A percentile compares a stretch with the other conserved stretches of the same genome.
Conservation (phyloP, 2,329 filamentous ascomycete species). For the Trichoderma sp. region DNA sequence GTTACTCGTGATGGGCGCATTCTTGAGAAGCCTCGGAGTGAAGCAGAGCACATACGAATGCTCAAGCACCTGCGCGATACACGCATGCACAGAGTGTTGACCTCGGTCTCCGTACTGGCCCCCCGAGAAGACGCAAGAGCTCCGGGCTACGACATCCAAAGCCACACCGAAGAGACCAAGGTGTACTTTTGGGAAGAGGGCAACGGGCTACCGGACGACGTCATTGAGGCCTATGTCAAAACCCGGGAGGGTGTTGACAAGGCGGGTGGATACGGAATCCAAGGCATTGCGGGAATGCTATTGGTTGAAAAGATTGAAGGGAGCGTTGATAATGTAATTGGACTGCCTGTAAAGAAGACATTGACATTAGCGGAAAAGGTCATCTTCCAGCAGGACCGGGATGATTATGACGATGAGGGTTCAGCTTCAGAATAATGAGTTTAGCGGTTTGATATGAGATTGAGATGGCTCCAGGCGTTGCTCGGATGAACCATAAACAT, state of each 20-base stretch:
- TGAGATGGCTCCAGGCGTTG: not conserved
- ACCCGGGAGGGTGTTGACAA: constrained; percentile 95
- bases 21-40: constrained; percentile 85
- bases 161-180: constrained; percentile 83
- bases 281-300: constrained; percentile 83
- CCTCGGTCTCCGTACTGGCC: constrained; percentile 79
- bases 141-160: constrained; percentile 83
- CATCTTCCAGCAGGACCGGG: constrained; percentile 72
- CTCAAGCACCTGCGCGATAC: constrained; percentile 78
- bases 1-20: constrained; percentile 74
- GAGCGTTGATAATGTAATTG: constrained; percentile 90
- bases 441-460: not conserved
- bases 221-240: constrained; percentile 75
- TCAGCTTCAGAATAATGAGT: constrained; percentile 40
- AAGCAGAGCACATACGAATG: constrained; percentile 82
- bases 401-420: constrained; percentile 54
- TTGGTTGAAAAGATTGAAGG: constrained; percentile 89
- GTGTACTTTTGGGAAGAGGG: constrained; percentile 77
- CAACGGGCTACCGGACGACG: constrained; percentile 68
- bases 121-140: constrained; percentile 77
- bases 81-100: constrained; percentile 77
- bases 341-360: constrained; percentile 77
- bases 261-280: constrained; percentile 92
- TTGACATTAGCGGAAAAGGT: constrained; percentile 85
- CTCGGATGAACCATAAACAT: not conserved